These are phyloP conservation scores for Flaveria ramosissima DNA, from an alignment of 129 eudicot genomes.

Conservation along the genomic window DNA sequence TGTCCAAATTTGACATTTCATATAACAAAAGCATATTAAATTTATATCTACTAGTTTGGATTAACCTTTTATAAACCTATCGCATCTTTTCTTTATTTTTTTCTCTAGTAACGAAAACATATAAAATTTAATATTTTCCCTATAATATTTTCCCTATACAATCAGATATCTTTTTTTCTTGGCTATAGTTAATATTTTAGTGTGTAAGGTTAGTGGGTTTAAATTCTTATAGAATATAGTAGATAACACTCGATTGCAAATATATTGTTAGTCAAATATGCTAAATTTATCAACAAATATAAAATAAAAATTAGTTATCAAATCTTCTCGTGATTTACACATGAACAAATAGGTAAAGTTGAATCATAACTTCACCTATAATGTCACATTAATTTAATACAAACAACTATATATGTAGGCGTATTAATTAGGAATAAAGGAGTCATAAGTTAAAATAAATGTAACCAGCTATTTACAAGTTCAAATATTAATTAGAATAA, in stretches of 20 bases:
- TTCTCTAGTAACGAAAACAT: neutral
- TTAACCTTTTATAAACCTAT: neutral
- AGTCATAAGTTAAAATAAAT: neutral
- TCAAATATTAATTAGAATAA: neutral
- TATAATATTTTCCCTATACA: neutral
- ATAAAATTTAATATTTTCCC: neutral
- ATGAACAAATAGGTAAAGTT: neutral
- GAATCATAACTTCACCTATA: neutral
- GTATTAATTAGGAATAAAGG: neutral
- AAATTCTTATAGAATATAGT: too few relatives aligned
- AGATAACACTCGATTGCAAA: neutral
- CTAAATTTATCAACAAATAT: neutral
- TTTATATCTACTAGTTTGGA: slow-evolving; percentile 2
- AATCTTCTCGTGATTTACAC: neutral
- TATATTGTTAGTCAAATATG: neutral
- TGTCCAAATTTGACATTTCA: slow-evolving; percentile 34
- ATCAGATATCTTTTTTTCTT: too few relatives aligned
- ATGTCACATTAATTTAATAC: neutral
- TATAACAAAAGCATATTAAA: neutral
- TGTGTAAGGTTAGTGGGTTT: too few relatives aligned
- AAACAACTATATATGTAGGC: neutral
- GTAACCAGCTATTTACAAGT: neutral
- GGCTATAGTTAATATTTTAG: too few relatives aligned
- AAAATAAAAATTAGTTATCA: neutral
- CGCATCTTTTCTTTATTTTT: neutral